Conservation (phyloP, 331 rosid species). For the Rhamnella rubrinervis region DNA sequence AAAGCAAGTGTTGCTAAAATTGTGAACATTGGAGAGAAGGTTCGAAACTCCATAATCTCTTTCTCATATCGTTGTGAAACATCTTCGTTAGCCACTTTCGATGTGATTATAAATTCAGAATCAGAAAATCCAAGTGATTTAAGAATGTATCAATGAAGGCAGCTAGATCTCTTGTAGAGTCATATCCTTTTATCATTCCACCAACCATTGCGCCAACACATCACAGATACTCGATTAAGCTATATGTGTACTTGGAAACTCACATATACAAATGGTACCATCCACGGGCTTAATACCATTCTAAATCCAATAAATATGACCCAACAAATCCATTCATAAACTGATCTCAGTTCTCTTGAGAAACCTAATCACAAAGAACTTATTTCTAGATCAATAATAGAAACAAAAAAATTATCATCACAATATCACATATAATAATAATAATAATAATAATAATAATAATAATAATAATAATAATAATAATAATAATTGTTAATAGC, state of each 20-base stretch:
- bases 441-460: no score
- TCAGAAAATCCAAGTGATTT: constrained; percentile 35
- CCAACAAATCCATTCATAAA: no score
- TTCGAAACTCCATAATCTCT: constrained; percentile 71
- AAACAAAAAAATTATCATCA: no score
- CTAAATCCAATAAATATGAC: no score
- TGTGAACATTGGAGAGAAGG: constrained; percentile 60
- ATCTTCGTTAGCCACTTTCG: constrained; percentile 58
- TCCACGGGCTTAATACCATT: constrained; percentile 56
- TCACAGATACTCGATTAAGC: constrained; percentile 53
- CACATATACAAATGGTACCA: constrained; percentile 63
- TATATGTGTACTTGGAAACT: constrained; percentile 24
- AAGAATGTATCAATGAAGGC: constrained; percentile 46
- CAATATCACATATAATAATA: no score
- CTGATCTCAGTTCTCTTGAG: no score
- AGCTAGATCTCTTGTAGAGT: constrained; percentile 68
- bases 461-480: no score
- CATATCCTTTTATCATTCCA: constrained; percentile 74
- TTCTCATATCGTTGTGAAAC: constrained; percentile 50
- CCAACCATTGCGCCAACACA: constrained; percentile 61
- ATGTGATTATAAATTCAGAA: constrained; percentile 34
- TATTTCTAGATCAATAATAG: no score
- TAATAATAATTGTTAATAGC: no score
- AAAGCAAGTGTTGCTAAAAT: constrained; percentile 54
- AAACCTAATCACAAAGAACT: no score